Evolutionary conservation across 2,329 filamentous ascomycete genomes (phyloP).

Genomic region (Chrysoporthe deuterocubensis): DNA sequence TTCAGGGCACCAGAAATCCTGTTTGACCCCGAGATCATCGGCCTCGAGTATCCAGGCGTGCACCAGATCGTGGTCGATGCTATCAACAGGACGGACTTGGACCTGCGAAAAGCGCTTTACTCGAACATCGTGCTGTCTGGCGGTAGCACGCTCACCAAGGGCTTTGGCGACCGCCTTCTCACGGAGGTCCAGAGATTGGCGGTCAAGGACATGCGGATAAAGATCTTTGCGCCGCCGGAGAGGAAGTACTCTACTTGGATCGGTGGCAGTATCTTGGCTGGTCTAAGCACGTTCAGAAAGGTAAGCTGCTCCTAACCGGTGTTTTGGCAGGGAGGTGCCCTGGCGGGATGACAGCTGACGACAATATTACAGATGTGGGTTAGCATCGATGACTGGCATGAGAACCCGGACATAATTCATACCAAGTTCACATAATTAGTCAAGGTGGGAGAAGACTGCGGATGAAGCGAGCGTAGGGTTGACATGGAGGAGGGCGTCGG

Average conservation of each 20-base stretch:
- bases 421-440: constrained; percentile 82
- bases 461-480: not conserved
- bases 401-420: constrained; percentile 98
- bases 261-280: constrained; percentile 94
- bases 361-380: constrained; percentile 87
- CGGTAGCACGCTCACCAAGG: constrained; percentile 93
- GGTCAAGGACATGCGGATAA: constrained; percentile 99
- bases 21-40: constrained; percentile 96
- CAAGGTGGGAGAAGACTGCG: not conserved
- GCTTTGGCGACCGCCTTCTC: constrained; percentile 90
- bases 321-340: not conserved
- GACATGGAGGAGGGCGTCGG: constrained; percentile 8
- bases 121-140: constrained; percentile 97
- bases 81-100: constrained; percentile 93
- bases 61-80: constrained; percentile 98
- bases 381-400: constrained; percentile 99
- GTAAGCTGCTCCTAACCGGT: constrained; percentile 53
- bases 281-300: constrained; percentile 98
- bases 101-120: constrained; percentile 90
- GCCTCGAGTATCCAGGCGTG: constrained; percentile 93
- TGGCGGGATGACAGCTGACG: not conserved
- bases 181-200: constrained; percentile 91
- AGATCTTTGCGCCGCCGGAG: constrained; percentile 97
- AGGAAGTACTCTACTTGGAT: constrained; percentile 99
- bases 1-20: constrained; percentile 97